Base-by-base conservation (phyloP, 2,329 filamentous ascomycete genomes). In the Colletotrichum sp. region DNA sequence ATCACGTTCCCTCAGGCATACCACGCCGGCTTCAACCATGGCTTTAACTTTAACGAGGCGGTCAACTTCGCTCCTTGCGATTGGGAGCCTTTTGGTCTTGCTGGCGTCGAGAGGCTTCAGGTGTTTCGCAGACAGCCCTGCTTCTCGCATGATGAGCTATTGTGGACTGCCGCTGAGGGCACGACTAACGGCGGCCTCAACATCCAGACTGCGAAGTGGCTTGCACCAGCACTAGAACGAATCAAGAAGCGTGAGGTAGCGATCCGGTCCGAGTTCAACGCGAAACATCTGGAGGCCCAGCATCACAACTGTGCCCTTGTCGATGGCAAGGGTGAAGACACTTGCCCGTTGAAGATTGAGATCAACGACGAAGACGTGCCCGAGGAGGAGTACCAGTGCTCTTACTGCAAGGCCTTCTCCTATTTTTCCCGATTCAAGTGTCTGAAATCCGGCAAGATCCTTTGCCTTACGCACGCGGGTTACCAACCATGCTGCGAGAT, bases 1-100 rank as follows among this genome's bases (percentile, higher is more conserved):
- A 93, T 99, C 78, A 99, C 97, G 0, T 99, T 98, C 80, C 97
- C 97, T 0, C 95, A 98, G 83, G 97, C 97, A 1, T 99, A 99
- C 80, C 97, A 99, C 83, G 96, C 97, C 7, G 97, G 97, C 0
- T 99, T 99, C 86, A 99, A 99, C 81, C 97, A 99, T 80, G 97
- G 94, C 0, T 99, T 99, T 88, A 99, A 99, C 82, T 98, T 98
- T 85, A 99, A 99, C 80, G 97, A 99, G 84, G 97, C 97, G 7
- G 97, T 99, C 79, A 99, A 99, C 82, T 99, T 99, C 85, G 97
- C 97, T 0, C 97, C 97, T 1, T 90, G 89, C 32, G 97, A 99
- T 80, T 99, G 97, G 97, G 97, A 99, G 81, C 95, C 96, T 0
- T 98, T 93, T 82, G 97, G 97, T 3, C 93, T 96, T 71, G 90